Evolutionary conservation across 371 early-diverging fungal genomes (phyloP).

Genomic region (Mucor indicus): DNA sequence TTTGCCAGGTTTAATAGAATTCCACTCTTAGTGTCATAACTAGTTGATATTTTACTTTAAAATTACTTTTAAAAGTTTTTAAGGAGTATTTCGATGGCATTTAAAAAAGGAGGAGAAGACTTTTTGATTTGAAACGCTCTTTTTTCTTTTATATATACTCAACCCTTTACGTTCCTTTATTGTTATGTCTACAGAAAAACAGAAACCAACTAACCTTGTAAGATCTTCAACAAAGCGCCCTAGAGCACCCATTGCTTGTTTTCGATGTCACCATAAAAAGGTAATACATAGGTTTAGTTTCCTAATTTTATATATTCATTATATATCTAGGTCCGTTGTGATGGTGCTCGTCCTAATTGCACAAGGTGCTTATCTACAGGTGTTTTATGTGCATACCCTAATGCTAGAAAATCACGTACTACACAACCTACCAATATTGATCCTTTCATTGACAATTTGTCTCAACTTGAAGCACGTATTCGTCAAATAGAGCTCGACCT

Average conservation of each 20-base stretch:
- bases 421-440: conserved; percentile 36
- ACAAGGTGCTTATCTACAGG: conserved; percentile 30
- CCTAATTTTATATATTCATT: too few species aligned
- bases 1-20: too few species aligned
- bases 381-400: conserved; percentile 34
- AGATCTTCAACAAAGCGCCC: conserved; percentile 11
- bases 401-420: conserved; percentile 30
- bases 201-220: too few species aligned
- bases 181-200: too few species aligned
- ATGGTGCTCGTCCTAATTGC: conserved; percentile 35
- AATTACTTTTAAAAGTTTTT: too few species aligned
- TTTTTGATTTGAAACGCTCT: too few species aligned
- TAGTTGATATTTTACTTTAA: too few species aligned
- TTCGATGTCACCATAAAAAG: conserved; percentile 27
- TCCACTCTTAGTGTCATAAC: too few species aligned
- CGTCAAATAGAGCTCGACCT: conserved; percentile 30
- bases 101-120: too few species aligned
- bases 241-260: conserved; percentile 24
- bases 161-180: too few species aligned
- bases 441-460: conserved; percentile 37
- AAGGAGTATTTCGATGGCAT: too few species aligned
- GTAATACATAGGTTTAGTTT: conserved; percentile 1
- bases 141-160: too few species aligned
- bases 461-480: conserved; percentile 32
- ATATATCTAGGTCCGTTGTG: conserved; percentile 38